phyloP scores from a whole-genome alignment of 768 basidiomycete genomes.

The Tulasnella sp. region DNA sequence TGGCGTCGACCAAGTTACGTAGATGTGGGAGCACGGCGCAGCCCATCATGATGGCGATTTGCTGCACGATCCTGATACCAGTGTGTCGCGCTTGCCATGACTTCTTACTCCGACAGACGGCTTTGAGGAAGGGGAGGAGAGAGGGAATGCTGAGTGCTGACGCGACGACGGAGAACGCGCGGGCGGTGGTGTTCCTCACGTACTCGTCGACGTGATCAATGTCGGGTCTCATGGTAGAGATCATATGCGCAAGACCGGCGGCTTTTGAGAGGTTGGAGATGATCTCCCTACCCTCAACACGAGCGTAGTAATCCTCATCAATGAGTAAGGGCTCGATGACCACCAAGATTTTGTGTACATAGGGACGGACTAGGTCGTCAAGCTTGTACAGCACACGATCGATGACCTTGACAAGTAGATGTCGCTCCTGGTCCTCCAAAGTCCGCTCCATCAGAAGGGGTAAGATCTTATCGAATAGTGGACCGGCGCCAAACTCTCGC shows the following conservation, averaged over 20 bases:
- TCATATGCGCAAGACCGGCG: slow-evolving; percentile 98
- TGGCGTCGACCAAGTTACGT: slow-evolving; percentile 91
- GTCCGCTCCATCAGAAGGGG: slow-evolving; percentile 97
- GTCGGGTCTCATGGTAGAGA: slow-evolving; percentile 99
- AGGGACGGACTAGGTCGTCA: slow-evolving; percentile 95
- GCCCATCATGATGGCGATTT: slow-evolving; percentile 99
- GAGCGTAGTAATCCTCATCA: slow-evolving; percentile 93
- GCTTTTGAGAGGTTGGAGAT: slow-evolving; percentile 98
- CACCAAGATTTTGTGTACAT: slow-evolving; percentile 98
- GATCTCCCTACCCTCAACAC: slow-evolving; percentile 98
- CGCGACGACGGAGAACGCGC: slow-evolving; percentile 97
- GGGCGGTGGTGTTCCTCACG: slow-evolving; percentile 96
- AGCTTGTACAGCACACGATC: slow-evolving; percentile 98
- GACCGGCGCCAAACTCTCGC: slow-evolving; percentile 95
- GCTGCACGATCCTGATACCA: slow-evolving; percentile 98
- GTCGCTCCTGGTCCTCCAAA: slow-evolving; percentile 95
- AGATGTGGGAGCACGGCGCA: slow-evolving; percentile 96
- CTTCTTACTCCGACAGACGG: slow-evolving; percentile 97
- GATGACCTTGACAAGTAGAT: slow-evolving; percentile 96
- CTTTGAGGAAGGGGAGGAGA: slow-evolving; percentile 93
- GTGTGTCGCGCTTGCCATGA: slow-evolving; percentile 99
- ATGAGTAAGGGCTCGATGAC: slow-evolving; percentile 98
- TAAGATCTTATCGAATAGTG: slow-evolving; percentile 96
- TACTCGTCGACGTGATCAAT: slow-evolving; percentile 99
- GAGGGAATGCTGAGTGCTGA: slow-evolving; percentile 97